A percentile compares a stretch with the other conserved stretches of the same genome.
These are phyloP conservation scores for Moniliella sp. DNA, from an alignment of 1,284 basidiomycete genomes.

Conservation along the genomic window DNA sequence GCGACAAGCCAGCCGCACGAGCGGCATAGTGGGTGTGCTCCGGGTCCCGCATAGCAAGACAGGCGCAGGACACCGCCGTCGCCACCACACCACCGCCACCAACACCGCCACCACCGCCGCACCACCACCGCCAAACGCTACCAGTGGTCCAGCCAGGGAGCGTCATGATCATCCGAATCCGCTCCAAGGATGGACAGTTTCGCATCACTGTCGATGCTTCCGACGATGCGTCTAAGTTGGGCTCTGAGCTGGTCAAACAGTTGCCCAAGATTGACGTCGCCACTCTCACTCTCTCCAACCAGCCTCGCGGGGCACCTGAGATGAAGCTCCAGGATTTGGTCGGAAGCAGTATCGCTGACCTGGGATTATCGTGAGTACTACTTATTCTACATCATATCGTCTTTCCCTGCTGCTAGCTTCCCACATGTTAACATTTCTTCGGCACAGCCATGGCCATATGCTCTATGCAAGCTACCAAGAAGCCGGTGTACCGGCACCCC, in stretches of 20 bases:
- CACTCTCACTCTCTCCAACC: constrained; percentile 64
- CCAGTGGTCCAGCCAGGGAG: too few relatives aligned
- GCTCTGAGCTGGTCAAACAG: constrained; percentile 35
- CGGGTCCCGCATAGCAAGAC: too few relatives aligned
- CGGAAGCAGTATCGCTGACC: constrained; percentile 49
- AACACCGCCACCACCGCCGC: too few relatives aligned
- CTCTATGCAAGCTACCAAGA: constrained; percentile 61
- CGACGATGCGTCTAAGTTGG: constrained; percentile 47
- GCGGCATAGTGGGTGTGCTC: too few relatives aligned
- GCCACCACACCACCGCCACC: too few relatives aligned
- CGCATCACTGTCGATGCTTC: constrained; percentile 56
- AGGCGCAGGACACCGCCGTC: too few relatives aligned
- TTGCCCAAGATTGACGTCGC: constrained; percentile 45
- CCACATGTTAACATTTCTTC: not conserved
- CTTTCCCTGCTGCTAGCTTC: too few relatives aligned
- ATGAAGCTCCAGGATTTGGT: constrained; percentile 46
- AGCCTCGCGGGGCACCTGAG: constrained; percentile 60
- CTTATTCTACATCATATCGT: not conserved
- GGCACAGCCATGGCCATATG: constrained; percentile 65
- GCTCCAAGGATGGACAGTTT: constrained; percentile 87
- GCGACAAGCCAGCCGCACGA: too few relatives aligned
- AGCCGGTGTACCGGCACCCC: constrained; percentile 5
- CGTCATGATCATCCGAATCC: constrained; percentile 67
- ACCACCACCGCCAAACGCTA: too few relatives aligned
- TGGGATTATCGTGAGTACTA: constrained; percentile 59